These are phyloP conservation scores for Lyophyllum decastes DNA, from an alignment of 768 basidiomycete genomes.

Conservation along the genomic window DNA sequence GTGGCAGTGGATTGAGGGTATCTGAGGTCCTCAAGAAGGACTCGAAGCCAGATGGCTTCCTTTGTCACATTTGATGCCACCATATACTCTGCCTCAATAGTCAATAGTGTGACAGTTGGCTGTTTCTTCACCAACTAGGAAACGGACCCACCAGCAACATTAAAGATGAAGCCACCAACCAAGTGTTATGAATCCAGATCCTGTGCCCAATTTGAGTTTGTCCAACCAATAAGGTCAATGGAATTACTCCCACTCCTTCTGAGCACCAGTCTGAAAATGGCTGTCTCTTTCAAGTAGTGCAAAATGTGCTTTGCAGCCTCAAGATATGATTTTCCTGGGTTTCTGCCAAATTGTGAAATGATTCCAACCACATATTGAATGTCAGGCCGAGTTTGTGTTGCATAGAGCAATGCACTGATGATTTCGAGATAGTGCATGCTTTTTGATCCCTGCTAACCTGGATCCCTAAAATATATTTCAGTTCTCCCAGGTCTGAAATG, in stretches of 20 bases:
- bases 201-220: slow-evolving; percentile 2
- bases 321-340: background rate
- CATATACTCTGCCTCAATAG: background rate
- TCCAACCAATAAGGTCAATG: background rate
- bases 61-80: slow-evolving; percentile 25
- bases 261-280: background rate
- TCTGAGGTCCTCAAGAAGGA: slow-evolving; percentile 18
- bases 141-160: background rate
- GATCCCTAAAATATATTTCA: background rate
- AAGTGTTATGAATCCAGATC: background rate
- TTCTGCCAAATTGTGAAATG: background rate
- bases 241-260: background rate
- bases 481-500: background rate
- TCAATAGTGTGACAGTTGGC: background rate
- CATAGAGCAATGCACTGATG: background rate
- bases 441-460: background rate
- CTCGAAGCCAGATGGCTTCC: slow-evolving; percentile 33
- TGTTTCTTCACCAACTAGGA: background rate
- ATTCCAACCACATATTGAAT: background rate
- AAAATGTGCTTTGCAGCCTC: background rate
- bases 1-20: slow-evolving; percentile 4
- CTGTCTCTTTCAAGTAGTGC: background rate
- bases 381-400: background rate
- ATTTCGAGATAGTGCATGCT: background rate
- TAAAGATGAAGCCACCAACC: background rate